Conservation (phyloP, 768 basidiomycete genomes). For the Boletus insuetus region DNA sequence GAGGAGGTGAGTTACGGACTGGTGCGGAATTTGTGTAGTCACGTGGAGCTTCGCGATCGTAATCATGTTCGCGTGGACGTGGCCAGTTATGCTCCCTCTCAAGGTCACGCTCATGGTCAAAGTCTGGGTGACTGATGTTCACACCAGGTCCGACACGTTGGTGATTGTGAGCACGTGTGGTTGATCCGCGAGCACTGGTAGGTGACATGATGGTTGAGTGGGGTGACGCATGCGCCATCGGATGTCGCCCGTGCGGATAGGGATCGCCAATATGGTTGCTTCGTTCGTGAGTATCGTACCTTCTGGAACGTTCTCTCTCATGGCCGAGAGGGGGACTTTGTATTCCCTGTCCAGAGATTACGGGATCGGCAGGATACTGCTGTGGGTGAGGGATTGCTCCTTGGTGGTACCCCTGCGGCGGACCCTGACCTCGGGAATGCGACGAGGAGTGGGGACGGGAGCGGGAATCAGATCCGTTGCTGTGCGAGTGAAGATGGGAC, state of each 20-base stretch:
- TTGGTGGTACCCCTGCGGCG: constrained; percentile 32
- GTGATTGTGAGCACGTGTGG: constrained; percentile 55
- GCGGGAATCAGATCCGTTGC: constrained; percentile 42
- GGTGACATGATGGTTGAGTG: constrained; percentile 36
- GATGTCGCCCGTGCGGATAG: constrained; percentile 32
- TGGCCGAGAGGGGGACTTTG: constrained; percentile 49
- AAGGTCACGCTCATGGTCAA: constrained; percentile 41
- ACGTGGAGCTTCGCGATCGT: constrained; percentile 35
- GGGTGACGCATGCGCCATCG: constrained; percentile 32
- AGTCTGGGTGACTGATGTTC: constrained; percentile 44
- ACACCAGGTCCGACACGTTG: constrained; percentile 65
- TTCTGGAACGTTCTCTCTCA: constrained; percentile 44
- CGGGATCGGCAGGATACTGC: constrained; percentile 46
- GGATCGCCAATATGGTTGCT: constrained; percentile 33
- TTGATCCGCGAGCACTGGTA: constrained; percentile 33
- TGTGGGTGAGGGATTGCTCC: constrained; percentile 41
- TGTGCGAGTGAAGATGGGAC: constrained; percentile 41
- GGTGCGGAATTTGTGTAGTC: constrained; percentile 29
- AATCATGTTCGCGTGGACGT: constrained; percentile 43
- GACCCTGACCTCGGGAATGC: constrained; percentile 45
- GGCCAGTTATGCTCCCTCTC: constrained; percentile 43
- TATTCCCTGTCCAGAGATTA: constrained; percentile 43
- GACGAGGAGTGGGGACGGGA: constrained; percentile 52
- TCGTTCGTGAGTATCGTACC: constrained; percentile 47
- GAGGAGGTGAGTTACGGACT: constrained; percentile 42